These are phyloP conservation scores for Rhodotorula sp. DNA, from an alignment of 1,284 basidiomycete genomes.

Conservation along the genomic window DNA sequence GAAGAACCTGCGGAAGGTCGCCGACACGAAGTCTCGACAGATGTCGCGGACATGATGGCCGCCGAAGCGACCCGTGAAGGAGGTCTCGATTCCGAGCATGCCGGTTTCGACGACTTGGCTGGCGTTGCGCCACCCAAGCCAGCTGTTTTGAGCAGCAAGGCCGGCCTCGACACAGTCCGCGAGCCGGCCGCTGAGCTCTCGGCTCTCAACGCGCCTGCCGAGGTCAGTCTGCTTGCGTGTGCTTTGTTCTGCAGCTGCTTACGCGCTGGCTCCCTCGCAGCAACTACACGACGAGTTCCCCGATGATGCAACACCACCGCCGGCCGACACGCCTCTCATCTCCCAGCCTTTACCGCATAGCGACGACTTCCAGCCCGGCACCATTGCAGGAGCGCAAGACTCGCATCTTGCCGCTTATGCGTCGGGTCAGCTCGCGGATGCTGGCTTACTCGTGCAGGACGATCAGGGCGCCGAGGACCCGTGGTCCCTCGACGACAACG, in stretches of 20 bases:
- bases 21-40: too few species aligned
- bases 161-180: too few species aligned
- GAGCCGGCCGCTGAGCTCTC: background rate
- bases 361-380: constrained; percentile 3
- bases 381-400: background rate
- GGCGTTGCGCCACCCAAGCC: too few species aligned
- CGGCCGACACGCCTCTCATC: background rate
- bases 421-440: constrained; percentile 2
- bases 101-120: too few species aligned
- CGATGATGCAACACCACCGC: too few species aligned
- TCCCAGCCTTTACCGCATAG: constrained; percentile 16
- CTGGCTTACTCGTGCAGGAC: background rate
- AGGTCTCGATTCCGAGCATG: too few species aligned
- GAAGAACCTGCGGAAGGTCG: too few species aligned
- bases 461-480: background rate
- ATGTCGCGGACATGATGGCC: too few species aligned
- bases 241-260: background rate
- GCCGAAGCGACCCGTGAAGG: too few species aligned
- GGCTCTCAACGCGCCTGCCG: constrained; percentile 16
- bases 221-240: background rate
- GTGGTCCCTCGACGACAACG: constrained; percentile 9
- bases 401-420: background rate
- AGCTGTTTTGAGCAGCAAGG: too few species aligned
- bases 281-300: constrained; percentile 13
- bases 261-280: background rate